Percentiles rank a stretch among this genome's conserved stretches.
phyloP scores from a whole-genome alignment of 2,329 filamentous ascomycete genomes.

The Amesomyces nigricolor region DNA sequence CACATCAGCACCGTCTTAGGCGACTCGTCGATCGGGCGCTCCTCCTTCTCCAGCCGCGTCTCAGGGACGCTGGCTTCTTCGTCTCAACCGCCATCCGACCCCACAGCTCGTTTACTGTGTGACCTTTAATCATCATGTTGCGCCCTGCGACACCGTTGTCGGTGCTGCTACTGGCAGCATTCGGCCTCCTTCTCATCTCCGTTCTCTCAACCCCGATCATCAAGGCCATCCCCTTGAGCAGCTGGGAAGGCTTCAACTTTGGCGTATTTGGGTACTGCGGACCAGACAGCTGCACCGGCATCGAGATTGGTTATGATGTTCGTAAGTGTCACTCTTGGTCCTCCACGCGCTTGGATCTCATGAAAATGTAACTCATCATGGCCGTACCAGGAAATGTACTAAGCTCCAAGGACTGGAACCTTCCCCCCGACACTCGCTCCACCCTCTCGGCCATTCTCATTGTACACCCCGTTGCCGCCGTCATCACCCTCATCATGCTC shows the following conservation, averaged over 20 bases:
- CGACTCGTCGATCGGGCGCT: conserved; percentile 15
- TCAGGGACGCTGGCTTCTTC: conserved; percentile 38
- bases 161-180: conserved; percentile 77
- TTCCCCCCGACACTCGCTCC: conserved; percentile 47
- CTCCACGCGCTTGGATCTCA: too few species aligned
- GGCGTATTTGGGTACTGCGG: conserved; percentile 91
- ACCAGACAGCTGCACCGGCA: conserved; percentile 57
- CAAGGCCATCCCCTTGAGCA: conserved; percentile 74
- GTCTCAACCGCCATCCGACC: not conserved
- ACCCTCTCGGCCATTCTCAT: conserved; percentile 84
- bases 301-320: conserved; percentile 80
- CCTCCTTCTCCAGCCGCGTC: conserved; percentile 36
- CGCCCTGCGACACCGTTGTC: conserved; percentile 89
- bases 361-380: not conserved
- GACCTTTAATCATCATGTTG: conserved; percentile 58
- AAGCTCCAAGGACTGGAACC: conserved; percentile 46
- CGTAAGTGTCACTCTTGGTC: conserved; percentile 45
- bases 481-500: conserved; percentile 81
- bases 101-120: not conserved
- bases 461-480: conserved; percentile 83
- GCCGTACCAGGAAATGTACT: conserved; percentile 36
- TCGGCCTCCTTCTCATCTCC: conserved; percentile 76
- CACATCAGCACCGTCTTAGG: not conserved
- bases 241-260: conserved; percentile 70
- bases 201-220: conserved; percentile 90